phyloP scores from a whole-genome alignment of 1,284 basidiomycete species.

The Stereum hirsutum region DNA sequence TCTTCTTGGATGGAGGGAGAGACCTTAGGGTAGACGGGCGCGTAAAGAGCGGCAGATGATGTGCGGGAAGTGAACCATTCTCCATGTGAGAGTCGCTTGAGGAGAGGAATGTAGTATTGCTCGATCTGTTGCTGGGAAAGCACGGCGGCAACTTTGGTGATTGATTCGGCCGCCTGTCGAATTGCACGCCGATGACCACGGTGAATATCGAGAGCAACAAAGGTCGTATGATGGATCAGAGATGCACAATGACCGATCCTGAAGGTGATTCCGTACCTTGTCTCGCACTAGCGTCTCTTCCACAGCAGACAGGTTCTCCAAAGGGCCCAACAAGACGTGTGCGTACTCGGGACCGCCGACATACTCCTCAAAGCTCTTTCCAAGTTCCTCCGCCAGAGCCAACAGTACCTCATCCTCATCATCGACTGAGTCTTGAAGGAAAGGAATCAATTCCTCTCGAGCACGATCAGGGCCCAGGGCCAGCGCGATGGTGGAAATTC shows the following conservation, averaged over 20 bases:
- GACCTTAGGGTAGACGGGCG: slow-evolving; percentile 85
- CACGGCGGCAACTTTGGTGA: slow-evolving; percentile 82
- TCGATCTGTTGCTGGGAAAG: slow-evolving; percentile 82
- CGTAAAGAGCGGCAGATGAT: slow-evolving; percentile 91
- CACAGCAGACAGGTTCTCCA: slow-evolving; percentile 94
- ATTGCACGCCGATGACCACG: no score
- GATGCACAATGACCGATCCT: no score
- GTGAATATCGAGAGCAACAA: no score
- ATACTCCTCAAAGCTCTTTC: slow-evolving; percentile 89
- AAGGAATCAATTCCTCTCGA: slow-evolving; percentile 93
- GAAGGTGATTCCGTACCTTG: slow-evolving; percentile 58
- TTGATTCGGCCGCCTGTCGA: slow-evolving; percentile 91
- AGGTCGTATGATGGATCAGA: no score
- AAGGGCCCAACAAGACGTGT: slow-evolving; percentile 83
- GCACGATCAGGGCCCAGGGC: slow-evolving; percentile 94
- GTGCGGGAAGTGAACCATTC: slow-evolving; percentile 99
- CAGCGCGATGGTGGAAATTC: slow-evolving; percentile 96
- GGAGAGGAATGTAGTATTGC: slow-evolving; percentile 85
- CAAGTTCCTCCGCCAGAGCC: slow-evolving; percentile 94
- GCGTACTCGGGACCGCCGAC: slow-evolving; percentile 88
- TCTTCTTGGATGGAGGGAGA: slow-evolving; percentile 77
- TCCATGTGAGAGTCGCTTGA: slow-evolving; percentile 84
- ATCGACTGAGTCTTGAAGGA: slow-evolving; percentile 96
- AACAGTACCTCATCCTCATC: slow-evolving; percentile 99
- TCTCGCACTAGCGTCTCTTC: slow-evolving; percentile 98